Evolutionary conservation across 352 stramenopile genomes (phyloP).

Genomic region (Phytophthora hybrid): DNA sequence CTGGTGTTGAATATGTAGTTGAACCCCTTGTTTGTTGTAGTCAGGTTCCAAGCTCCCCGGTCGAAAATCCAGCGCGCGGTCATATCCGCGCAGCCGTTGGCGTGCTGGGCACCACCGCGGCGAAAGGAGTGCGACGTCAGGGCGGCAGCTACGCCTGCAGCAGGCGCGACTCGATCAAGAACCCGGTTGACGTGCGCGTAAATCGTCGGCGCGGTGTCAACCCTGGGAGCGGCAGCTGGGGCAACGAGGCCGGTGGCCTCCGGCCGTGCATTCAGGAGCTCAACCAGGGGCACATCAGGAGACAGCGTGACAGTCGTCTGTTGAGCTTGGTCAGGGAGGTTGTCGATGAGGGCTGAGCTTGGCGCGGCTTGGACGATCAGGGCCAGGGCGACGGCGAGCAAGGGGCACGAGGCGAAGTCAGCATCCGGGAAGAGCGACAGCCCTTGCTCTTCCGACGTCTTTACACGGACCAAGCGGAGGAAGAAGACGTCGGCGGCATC

Average conservation of each 20-base stretch:
- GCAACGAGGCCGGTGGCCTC: too few relatives aligned
- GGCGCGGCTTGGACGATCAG: neutral
- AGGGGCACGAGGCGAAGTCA: too few relatives aligned
- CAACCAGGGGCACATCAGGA: neutral
- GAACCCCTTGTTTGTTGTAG: conserved; percentile 11
- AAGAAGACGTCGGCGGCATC: too few relatives aligned
- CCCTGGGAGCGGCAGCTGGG: too few relatives aligned
- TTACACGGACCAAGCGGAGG: too few relatives aligned
- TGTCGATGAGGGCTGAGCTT: neutral
- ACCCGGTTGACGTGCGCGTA: conserved; percentile 6
- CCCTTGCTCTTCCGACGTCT: too few relatives aligned
- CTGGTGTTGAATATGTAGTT: conserved; percentile 5
- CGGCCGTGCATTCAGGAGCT: too few relatives aligned
- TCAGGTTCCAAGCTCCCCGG: conserved; percentile 3
- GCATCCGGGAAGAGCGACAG: too few relatives aligned
- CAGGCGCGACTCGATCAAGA: neutral
- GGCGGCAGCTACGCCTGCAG: neutral
- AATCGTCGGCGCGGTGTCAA: conserved; percentile 1
- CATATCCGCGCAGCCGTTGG: neutral
- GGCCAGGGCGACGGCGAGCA: too few relatives aligned
- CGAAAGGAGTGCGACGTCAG: conserved; percentile 7
- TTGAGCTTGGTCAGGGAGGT: neutral
- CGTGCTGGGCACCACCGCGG: neutral
- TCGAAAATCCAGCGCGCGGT: conserved; percentile 7
- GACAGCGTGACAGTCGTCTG: neutral